Evolutionary conservation across 2,329 filamentous ascomycete species (phyloP).

Genomic region (Aspergillus sp.): DNA sequence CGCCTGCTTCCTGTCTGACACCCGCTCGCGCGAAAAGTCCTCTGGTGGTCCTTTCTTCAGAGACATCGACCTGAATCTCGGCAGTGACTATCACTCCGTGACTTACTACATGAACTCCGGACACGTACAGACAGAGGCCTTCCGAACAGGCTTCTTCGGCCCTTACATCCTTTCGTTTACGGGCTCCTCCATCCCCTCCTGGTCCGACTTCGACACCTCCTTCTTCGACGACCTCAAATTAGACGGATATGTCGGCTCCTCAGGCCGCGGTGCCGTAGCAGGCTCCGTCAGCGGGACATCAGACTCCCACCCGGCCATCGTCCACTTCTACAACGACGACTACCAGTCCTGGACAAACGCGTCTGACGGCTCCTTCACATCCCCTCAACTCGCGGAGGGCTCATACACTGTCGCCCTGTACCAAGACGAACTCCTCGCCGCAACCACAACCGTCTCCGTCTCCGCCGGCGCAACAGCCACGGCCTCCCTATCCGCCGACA

Average conservation of each 20-base stretch:
- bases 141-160: constrained; percentile 4
- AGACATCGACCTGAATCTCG: constrained; percentile 7
- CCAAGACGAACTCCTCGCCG: constrained; percentile 9
- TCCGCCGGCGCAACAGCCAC: neutral
- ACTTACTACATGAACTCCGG: constrained; percentile 9
- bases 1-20: constrained; percentile 6
- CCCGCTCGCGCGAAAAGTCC: constrained; percentile 2
- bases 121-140: constrained; percentile 6
- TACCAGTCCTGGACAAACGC: constrained; percentile 4
- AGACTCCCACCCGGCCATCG: neutral
- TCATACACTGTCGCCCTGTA: constrained; percentile 4
- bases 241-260: neutral
- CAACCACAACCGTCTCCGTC: constrained; percentile 1
- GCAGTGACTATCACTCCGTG: neutral
- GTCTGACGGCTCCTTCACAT: neutral
- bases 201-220: neutral
- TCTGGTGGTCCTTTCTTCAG: constrained; percentile 7
- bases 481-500: neutral
- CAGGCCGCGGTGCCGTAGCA: neutral
- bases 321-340: constrained; percentile 6
- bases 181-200: neutral
- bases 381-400: neutral
- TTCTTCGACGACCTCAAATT: neutral
- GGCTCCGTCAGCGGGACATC: neutral
- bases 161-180: constrained; percentile 1